Conservation (phyloP, 169 alveolate species). For the Plasmodium relictum region DNA sequence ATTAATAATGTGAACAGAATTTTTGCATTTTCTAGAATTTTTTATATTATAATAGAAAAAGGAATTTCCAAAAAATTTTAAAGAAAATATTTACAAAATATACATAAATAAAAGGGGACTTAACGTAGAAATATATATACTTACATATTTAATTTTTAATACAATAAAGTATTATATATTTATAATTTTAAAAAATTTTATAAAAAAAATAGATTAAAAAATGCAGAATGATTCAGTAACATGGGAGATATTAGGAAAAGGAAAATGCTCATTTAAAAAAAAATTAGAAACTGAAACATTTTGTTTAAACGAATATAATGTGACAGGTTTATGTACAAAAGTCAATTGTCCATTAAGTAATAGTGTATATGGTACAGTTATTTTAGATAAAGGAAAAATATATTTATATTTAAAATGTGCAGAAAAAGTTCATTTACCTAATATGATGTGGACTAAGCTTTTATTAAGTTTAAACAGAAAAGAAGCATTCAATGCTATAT, state of each 20-base stretch:
- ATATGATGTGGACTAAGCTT: constrained; percentile 96
- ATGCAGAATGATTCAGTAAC: constrained; percentile 67
- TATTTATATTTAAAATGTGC: constrained; percentile 97
- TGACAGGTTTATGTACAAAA: constrained; percentile 98
- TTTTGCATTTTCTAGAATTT: no score
- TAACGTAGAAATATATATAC: no score
- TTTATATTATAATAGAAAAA: no score
- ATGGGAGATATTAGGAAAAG: constrained; percentile 73
- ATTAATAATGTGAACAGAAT: no score
- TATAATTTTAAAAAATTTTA: no score
- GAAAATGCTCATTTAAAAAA: constrained; percentile 70
- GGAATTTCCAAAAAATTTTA: no score
- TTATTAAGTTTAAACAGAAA: constrained; percentile 92
- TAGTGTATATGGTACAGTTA: constrained; percentile 97
- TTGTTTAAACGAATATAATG: constrained; percentile 92
- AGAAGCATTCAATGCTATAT: constrained; percentile 95
- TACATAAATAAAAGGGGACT: no score
- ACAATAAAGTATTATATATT: no score
- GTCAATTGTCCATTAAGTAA: constrained; percentile 99
- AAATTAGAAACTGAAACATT: constrained; percentile 80
- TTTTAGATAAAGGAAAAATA: constrained; percentile 91
- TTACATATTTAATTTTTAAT: no score
- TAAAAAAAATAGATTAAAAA: no score
- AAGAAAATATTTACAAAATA: no score
- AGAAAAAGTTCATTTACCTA: constrained; percentile 99